Base-by-base conservation (phyloP, 176 grass and related monocot species). In the Oryza glaberrima region DNA sequence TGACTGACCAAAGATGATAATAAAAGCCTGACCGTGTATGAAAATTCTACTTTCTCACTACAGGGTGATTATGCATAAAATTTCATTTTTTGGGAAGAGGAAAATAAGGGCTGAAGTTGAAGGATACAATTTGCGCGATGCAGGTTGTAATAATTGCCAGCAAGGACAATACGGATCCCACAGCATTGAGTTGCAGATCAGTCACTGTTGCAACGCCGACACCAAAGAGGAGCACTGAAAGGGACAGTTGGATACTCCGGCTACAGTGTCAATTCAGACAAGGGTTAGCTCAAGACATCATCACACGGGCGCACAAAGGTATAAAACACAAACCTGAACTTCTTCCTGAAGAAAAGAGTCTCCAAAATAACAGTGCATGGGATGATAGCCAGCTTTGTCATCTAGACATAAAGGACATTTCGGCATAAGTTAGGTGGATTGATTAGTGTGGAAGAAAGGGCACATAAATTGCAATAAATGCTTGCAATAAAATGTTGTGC, bases 71-170 rank as follows among this genome's bases (percentile, higher is more conserved):
- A 70, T 76, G 77, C 3, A 68, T 3, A 20, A 67, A 65, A 72
- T 48, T 82, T 54, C 28, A 66, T 64, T 73, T 67, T 67, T 73
- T 20, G 25, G 45, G 36, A 47, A 82, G 11, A 61, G 84, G n/a
- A 23, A 69, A 85, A 81, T 25, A 83, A 56, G 69, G 68, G 77
- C 79, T 84, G 12, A 32, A 81, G 36, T 36, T 73, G 30, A 92
- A 99, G 97, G 97, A 99, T 99, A 99, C 97, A 60, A 99, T 99
- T 87, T 99, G 97, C 74, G 97, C 97, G 7, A 99, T 83, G 65
- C 97, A 99, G 81, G 97, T 99, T 14, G 97, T 96, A 77, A 99
- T 84, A 66, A 99, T 91, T 69, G 97, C 97, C 54, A 99, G 88
- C 48, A 99, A 67, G 66, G 97, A 99, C 79, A 99, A 70, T 91